Conservation (phyloP, 1,284 basidiomycete species). For the Quambalaria eucalypti region DNA sequence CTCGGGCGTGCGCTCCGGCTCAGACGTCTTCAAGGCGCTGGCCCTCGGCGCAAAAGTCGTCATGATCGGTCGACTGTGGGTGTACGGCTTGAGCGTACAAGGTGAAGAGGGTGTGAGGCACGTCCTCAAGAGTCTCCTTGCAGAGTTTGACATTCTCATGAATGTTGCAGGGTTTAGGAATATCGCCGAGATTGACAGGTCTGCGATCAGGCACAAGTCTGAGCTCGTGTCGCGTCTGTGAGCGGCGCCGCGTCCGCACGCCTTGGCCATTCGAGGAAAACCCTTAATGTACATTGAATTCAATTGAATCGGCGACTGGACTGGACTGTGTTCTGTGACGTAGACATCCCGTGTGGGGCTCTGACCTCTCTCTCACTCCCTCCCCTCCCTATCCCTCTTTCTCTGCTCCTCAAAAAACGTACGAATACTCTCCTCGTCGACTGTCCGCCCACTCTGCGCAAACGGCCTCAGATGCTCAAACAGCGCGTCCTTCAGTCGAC, state of each 20-base stretch:
- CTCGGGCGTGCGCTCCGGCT: slow-evolving; percentile 29
- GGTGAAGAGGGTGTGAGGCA: slow-evolving; percentile 33
- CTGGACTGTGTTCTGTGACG: no score
- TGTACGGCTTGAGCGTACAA: slow-evolving; percentile 28
- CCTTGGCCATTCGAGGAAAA: no score
- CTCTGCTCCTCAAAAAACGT: slow-evolving; percentile 39
- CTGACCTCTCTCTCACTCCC: neutral
- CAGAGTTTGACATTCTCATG: slow-evolving; percentile 31
- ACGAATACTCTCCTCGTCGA: slow-evolving; percentile 45
- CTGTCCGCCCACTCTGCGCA: slow-evolving; percentile 41
- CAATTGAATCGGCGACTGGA: no score
- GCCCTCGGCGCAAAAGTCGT: slow-evolving; percentile 30
- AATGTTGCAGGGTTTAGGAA: slow-evolving; percentile 16
- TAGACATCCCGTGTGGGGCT: no score
- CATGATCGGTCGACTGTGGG: slow-evolving; percentile 35
- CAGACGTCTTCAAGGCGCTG: slow-evolving; percentile 40
- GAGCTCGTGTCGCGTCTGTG: neutral
- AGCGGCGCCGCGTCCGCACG: neutral
- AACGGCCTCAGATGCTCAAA: slow-evolving; percentile 47
- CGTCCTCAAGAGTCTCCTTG: slow-evolving; percentile 30
- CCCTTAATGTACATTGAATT: no score
- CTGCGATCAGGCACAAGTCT: slow-evolving; percentile 3
- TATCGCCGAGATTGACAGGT: slow-evolving; percentile 9
- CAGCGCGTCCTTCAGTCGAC: slow-evolving; percentile 43
- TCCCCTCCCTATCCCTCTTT: slow-evolving; percentile 1